Conservation (phyloP, 768 basidiomycete genomes). For the Boletus coccyginus region DNA sequence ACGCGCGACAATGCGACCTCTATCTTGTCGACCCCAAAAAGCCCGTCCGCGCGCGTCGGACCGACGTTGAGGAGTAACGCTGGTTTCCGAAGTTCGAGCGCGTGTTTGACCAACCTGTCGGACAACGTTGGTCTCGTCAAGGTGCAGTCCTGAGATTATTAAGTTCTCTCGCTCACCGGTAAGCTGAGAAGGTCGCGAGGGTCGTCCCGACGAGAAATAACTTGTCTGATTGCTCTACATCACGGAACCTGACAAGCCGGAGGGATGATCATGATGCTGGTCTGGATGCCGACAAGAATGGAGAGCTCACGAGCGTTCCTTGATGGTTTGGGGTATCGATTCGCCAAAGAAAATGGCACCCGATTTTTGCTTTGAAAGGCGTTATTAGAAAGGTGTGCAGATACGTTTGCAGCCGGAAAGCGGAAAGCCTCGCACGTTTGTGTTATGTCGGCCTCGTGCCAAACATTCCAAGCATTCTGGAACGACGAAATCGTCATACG, state of each 20-base stretch:
- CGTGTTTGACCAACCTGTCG: constrained; percentile 72
- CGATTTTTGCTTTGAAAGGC: constrained; percentile 59
- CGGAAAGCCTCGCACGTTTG: constrained; percentile 46
- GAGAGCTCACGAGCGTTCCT: constrained; percentile 64
- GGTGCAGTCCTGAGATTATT: not conserved
- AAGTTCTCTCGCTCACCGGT: constrained; percentile 46
- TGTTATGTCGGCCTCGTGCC: constrained; percentile 51
- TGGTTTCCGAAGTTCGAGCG: constrained; percentile 70
- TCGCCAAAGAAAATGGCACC: constrained; percentile 90
- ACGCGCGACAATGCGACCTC: constrained; percentile 74
- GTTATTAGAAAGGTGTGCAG: constrained; percentile 32
- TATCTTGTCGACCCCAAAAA: constrained; percentile 71
- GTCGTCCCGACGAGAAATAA: constrained; percentile 87
- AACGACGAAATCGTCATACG: constrained; percentile 74
- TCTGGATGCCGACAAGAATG: not conserved
- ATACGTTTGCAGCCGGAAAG: not conserved
- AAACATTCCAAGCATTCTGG: constrained; percentile 75
- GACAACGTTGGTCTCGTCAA: not conserved
- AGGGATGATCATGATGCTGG: not conserved
- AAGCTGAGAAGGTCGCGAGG: constrained; percentile 91
- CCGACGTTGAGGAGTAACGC: constrained; percentile 85
- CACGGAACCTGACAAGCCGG: constrained; percentile 42
- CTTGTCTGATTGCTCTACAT: constrained; percentile 59
- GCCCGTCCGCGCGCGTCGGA: constrained; percentile 78
- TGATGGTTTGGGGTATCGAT: constrained; percentile 65